A percentile compares a stretch with the other conserved stretches of the same genome.
phyloP scores from a whole-genome alignment of 768 basidiomycete species.

The Macrolepiota fuliginosa region DNA sequence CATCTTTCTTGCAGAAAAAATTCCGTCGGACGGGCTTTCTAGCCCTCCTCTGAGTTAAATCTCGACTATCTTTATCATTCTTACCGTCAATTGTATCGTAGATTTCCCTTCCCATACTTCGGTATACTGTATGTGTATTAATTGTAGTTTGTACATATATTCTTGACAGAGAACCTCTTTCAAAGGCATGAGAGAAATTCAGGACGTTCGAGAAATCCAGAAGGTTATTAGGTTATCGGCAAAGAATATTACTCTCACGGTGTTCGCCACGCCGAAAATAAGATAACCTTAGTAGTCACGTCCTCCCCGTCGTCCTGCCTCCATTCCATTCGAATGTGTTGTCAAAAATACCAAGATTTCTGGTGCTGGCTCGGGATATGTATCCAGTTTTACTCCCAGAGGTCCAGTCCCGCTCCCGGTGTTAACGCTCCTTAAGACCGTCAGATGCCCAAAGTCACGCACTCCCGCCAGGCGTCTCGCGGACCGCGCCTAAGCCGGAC shows the following conservation, averaged over 20 bases:
- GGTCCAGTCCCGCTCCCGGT: background rate
- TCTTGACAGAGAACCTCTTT: background rate
- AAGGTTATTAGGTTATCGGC: no score
- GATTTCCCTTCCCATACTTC: background rate
- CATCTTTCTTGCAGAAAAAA: background rate
- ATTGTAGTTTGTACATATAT: background rate
- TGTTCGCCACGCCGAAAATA: background rate
- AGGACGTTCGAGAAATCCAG: background rate
- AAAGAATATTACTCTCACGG: background rate
- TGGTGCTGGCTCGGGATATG: background rate
- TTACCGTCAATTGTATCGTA: background rate
- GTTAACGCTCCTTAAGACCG: background rate
- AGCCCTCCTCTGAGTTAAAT: background rate
- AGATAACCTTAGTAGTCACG: background rate
- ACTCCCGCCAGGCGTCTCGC: background rate
- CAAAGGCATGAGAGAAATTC: background rate
- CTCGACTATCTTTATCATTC: background rate
- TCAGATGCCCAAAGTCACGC: background rate
- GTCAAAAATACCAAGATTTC: background rate
- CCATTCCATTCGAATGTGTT: no score
- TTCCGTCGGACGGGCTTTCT: background rate
- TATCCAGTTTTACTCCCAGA: background rate
- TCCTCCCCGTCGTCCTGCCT: no score
- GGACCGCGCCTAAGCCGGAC: conserved; percentile 12
- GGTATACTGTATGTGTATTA: background rate